Evolutionary conservation across 2,329 filamentous ascomycete genomes (phyloP).

Genomic region (Fusarium sp.): DNA sequence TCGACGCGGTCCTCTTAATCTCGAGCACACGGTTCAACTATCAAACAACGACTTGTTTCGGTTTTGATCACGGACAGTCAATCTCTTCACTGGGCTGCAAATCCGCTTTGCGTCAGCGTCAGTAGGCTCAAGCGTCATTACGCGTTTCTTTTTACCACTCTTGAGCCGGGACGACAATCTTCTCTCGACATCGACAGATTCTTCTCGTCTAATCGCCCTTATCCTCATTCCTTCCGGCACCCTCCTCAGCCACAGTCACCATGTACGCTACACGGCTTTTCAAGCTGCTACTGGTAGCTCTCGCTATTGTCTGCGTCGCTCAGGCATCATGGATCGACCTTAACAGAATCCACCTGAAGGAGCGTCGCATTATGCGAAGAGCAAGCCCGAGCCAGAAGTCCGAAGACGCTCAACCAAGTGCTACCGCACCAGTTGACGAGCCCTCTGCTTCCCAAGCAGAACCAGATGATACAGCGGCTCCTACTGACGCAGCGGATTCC

Average conservation of each 20-base stretch:
- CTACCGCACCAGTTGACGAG: constrained; percentile 9
- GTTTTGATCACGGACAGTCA: constrained; percentile 2
- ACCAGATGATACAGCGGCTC: constrained; percentile 11
- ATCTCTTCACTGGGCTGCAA: constrained; percentile 4
- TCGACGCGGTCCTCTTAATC: background rate
- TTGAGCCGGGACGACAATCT: constrained; percentile 7
- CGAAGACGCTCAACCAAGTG: constrained; percentile 26
- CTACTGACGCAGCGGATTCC: constrained; percentile 12
- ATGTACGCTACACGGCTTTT: constrained; percentile 62
- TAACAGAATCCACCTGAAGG: constrained; percentile 38
- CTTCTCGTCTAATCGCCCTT: constrained; percentile 1
- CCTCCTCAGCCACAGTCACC: constrained; percentile 7
- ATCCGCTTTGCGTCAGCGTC: constrained; percentile 13
- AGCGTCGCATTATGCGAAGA: constrained; percentile 37
- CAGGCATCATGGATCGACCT: constrained; percentile 55
- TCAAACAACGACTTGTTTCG: constrained; percentile 4
- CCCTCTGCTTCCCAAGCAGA: constrained; percentile 20
- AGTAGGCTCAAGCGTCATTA: constrained; percentile 6
- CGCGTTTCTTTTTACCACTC: constrained; percentile 11
- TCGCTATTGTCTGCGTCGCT: constrained; percentile 59
- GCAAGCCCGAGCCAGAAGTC: constrained; percentile 27
- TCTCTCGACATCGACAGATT: constrained; percentile 1
- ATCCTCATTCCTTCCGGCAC: background rate
- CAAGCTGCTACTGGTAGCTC: constrained; percentile 60
- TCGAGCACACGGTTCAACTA: constrained; percentile 15